These are phyloP conservation scores for Saccharomyces jurei DNA, from an alignment of 805 yeast genomes.

Conservation along the genomic window DNA sequence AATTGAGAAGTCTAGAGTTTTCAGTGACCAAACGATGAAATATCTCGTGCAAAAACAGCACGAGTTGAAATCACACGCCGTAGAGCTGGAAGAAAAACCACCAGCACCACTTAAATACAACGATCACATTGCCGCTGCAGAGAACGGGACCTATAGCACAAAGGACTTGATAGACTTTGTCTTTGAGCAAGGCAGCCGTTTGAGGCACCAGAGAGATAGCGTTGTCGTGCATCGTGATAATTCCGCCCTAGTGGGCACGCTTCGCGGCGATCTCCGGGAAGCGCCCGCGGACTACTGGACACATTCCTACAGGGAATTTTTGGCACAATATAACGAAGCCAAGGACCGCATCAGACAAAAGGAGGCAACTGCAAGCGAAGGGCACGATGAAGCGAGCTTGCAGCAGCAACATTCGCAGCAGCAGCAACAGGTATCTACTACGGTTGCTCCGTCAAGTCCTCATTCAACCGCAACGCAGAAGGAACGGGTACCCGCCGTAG, in stretches of 20 bases:
- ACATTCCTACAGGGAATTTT: background rate
- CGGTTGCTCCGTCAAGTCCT: conserved; percentile 2
- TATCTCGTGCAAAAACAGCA: conserved; percentile 7
- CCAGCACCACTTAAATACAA: background rate
- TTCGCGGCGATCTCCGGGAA: conserved; percentile 13
- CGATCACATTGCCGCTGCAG: background rate
- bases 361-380: conserved; percentile 1
- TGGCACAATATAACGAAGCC: background rate
- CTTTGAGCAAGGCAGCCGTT: background rate
- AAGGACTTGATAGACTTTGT: background rate
- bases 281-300: conserved; percentile 30
- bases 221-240: background rate
- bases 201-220: background rate
- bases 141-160: background rate
- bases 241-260: background rate
- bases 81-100: background rate
- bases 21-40: conserved; percentile 5
- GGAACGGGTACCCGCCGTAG: background rate
- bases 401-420: conserved; percentile 2
- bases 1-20: conserved; percentile 15
- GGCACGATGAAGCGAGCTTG: conserved; percentile 3
- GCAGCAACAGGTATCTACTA: conserved; percentile 8
- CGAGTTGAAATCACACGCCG: background rate
- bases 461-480: conserved; percentile 6
- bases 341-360: background rate